Evolutionary conservation across 768 basidiomycete genomes (phyloP).

Genomic region (Russula compacta): DNA sequence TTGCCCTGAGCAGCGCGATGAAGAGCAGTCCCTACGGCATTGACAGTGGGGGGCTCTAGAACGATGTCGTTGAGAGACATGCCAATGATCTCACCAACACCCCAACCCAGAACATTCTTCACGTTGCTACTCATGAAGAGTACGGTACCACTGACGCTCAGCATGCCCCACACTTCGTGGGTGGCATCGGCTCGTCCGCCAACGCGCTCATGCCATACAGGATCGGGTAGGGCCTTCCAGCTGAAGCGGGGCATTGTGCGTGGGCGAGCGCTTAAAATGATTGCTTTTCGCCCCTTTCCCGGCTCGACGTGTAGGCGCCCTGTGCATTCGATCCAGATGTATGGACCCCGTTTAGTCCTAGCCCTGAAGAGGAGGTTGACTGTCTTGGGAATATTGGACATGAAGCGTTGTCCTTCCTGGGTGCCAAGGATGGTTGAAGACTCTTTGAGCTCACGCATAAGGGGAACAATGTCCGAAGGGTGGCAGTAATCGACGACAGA

Average conservation of each 20-base stretch:
- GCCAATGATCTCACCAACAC: conserved; percentile 44
- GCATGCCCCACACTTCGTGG: conserved; percentile 48
- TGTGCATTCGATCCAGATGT: conserved; percentile 87
- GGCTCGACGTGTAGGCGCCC: conserved; percentile 87
- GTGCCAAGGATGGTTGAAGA: conserved; percentile 29
- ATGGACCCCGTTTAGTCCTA: conserved; percentile 50
- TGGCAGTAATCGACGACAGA: conserved; percentile 78
- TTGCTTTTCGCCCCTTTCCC: conserved; percentile 89
- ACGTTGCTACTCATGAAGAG: conserved; percentile 43
- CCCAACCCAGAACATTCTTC: conserved; percentile 60
- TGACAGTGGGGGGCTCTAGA: conserved; percentile 6
- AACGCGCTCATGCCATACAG: conserved; percentile 18
- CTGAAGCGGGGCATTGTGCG: conserved; percentile 51
- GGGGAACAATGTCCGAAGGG: conserved; percentile 80
- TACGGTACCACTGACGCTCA: conserved; percentile 39
- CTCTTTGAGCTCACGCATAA: conserved; percentile 89
- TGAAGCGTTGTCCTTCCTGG: conserved; percentile 18
- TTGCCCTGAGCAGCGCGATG: conserved; percentile 12
- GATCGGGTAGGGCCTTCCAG: conserved; percentile 49
- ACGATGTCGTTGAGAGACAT: conserved; percentile 35
- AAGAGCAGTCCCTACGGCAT: conserved; percentile 18
- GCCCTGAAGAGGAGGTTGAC: conserved; percentile 87
- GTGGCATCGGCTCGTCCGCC: conserved; percentile 22
- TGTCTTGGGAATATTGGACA: conserved; percentile 33
- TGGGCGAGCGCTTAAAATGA: conserved; percentile 79